Conservation (phyloP, 106 monocot species). For the Allium fistulosum region DNA sequence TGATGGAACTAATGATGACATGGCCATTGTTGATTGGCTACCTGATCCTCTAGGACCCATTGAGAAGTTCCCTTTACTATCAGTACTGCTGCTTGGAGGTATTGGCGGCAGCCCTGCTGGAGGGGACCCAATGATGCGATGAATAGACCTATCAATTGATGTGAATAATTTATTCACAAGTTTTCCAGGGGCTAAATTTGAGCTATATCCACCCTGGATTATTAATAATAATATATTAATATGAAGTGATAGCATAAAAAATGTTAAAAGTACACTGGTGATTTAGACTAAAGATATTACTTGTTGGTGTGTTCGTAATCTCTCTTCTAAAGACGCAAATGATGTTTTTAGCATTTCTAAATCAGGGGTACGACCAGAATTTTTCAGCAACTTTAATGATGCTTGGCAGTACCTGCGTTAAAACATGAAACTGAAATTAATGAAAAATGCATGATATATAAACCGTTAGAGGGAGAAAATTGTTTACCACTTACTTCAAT, state of each 20-base stretch:
- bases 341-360: constrained; percentile 70
- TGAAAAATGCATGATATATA: constrained; percentile 2
- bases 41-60: constrained; percentile 36
- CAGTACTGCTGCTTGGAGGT: constrained; percentile 23
- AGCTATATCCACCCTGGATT: constrained; percentile 72
- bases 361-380: constrained; percentile 66
- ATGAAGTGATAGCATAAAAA: not conserved
- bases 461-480: not conserved
- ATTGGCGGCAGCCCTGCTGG: constrained; percentile 50
- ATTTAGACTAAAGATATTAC: constrained; percentile 17
- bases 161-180: constrained; percentile 82
- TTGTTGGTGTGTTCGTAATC: constrained; percentile 82
- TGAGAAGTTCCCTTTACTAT: constrained; percentile 26
- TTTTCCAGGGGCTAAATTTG: constrained; percentile 78
- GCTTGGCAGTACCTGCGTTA: constrained; percentile 87
- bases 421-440: constrained; percentile 6
- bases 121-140: constrained; percentile 86
- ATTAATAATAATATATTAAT: constrained; percentile 1
- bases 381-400: constrained; percentile 66
- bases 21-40: constrained; percentile 67
- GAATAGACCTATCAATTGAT: constrained; percentile 78
- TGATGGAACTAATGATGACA: constrained; percentile 76
- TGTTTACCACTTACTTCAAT: constrained; percentile 44
- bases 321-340: constrained; percentile 81
- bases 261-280: not conserved